phyloP scores from a whole-genome alignment of 2,329 filamentous ascomycete genomes.

The Pseudogymnoascus sp. region DNA sequence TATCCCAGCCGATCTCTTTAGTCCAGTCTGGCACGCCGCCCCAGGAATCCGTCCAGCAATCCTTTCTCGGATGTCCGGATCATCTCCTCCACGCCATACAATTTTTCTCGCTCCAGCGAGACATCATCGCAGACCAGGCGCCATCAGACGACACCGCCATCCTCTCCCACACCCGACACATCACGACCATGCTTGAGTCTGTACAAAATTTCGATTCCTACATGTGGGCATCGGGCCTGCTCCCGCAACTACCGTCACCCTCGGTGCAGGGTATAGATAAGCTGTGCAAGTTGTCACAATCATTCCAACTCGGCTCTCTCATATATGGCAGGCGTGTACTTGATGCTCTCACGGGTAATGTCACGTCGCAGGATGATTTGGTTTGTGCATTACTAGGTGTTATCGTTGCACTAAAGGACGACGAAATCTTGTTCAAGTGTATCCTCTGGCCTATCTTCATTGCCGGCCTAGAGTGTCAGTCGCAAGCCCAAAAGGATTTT shows the following conservation, averaged over 20 bases:
- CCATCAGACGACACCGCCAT: not conserved
- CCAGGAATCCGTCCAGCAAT: slow-evolving; percentile 28
- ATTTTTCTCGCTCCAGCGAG: slow-evolving; percentile 8
- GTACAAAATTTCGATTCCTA: not conserved
- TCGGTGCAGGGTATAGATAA: slow-evolving; percentile 17
- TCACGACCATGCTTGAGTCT: not conserved
- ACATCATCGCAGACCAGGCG: slow-evolving; percentile 3
- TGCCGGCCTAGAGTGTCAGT: slow-evolving; percentile 28
- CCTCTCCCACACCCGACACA: slow-evolving; percentile 3
- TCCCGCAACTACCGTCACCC: slow-evolving; percentile 11
- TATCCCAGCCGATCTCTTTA: slow-evolving; percentile 22
- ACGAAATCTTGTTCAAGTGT: slow-evolving; percentile 24
- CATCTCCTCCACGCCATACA: slow-evolving; percentile 25
- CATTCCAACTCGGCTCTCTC: slow-evolving; percentile 27
- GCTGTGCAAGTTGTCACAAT: slow-evolving; percentile 25
- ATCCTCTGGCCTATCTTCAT: slow-evolving; percentile 33
- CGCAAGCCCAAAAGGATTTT: slow-evolving; percentile 23
- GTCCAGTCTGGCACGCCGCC: slow-evolving; percentile 15
- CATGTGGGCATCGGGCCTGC: not conserved
- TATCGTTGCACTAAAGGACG: slow-evolving; percentile 22
- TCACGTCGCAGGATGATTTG: slow-evolving; percentile 15
- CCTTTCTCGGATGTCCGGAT: slow-evolving; percentile 32
- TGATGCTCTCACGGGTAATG: slow-evolving; percentile 20
- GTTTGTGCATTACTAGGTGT: slow-evolving; percentile 24
- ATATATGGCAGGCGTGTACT: slow-evolving; percentile 30